Evolutionary conservation across 805 yeast species (phyloP).

Genomic region (Candida endomychidarum): DNA sequence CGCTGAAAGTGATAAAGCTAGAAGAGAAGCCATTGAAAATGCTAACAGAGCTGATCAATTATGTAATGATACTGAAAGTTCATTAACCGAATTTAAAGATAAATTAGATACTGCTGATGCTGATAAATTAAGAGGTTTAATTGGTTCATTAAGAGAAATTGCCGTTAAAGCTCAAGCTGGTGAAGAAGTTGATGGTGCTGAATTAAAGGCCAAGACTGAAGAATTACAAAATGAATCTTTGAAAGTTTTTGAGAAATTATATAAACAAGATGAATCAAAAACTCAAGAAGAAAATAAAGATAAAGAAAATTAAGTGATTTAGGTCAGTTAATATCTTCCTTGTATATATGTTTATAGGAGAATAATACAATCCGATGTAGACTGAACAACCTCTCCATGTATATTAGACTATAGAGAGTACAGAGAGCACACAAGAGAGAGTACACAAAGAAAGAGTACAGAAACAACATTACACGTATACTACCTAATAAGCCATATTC

Average conservation of each 20-base stretch:
- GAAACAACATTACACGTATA: no score
- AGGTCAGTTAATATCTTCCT: conserved; percentile 7
- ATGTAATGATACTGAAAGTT: conserved; percentile 53
- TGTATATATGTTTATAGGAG: conserved; percentile 19
- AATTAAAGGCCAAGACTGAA: conserved; percentile 70
- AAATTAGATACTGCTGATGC: conserved; percentile 47
- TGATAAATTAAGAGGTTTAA: conserved; percentile 48
- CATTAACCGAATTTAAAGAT: conserved; percentile 49
- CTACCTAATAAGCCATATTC: conserved; percentile 9
- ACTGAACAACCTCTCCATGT: no score
- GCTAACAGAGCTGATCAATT: conserved; percentile 85
- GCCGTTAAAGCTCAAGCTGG: conserved; percentile 66
- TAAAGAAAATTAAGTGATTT: not conserved
- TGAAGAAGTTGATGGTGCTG: conserved; percentile 59
- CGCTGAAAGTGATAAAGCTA: conserved; percentile 84
- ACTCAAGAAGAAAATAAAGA: conserved; percentile 26
- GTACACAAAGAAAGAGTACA: not conserved
- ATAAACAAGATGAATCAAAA: conserved; percentile 28
- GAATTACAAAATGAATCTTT: conserved; percentile 73
- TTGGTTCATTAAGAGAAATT: conserved; percentile 61
- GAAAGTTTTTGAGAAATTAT: conserved; percentile 71
- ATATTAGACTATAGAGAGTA: not conserved
- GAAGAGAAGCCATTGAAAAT: conserved; percentile 77
- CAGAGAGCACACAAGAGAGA: no score
- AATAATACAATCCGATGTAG: no score